Base-by-base conservation (phyloP, 495 filamentous ascomycete species). In the Cryomyces antarcticus region DNA sequence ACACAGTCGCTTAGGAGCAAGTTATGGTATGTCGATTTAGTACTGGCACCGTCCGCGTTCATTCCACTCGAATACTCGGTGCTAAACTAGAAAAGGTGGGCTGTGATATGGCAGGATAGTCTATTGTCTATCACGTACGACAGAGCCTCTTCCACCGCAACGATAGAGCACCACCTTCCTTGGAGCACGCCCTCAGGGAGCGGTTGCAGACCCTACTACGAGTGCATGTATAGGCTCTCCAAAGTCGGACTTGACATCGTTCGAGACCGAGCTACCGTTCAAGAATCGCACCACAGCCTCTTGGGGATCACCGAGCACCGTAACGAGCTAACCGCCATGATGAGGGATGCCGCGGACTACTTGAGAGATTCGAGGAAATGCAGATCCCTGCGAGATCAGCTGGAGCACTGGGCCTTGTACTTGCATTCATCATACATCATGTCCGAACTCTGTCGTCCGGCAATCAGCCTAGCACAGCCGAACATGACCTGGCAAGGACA, bases 21-120 rank as follows among this genome's bases (percentile, higher is more conserved):
- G 40, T 43, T 58, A 5, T 63, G 58, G 58, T 46, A 42, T 3
- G 37, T 13, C 9, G 33, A 36, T 2, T 2, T 24, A 24, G 17
- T 24, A 24, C 17, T 24, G 17, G 17, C 17, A 24, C 1, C 17
- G 17, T 24, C 17, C 17, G 17, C 17, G 17, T 24, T 24, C 17
- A 24, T 2, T 24, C 17, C 17, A 24, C 17, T 24, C 17, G 2
- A 2, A 24, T 24, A 2, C 2, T 24, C 17, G 17, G 17, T 24
- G 17, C 17, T 24, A 24, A 24, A 27, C 28, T 35, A 6, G 29
- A 5, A 12, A 24, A 66, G 65, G 65, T 77, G 72, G 71, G 69
- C 68, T 2, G 64, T 77, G 53, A 62, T 72, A 11, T 77, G 72
- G 72, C 72, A 75, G 50, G 72, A 77, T 46, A 71, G 67, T 45